phyloP scores from a whole-genome alignment of 805 yeast genomes.

The Cyberlindnera xylosilytica region DNA sequence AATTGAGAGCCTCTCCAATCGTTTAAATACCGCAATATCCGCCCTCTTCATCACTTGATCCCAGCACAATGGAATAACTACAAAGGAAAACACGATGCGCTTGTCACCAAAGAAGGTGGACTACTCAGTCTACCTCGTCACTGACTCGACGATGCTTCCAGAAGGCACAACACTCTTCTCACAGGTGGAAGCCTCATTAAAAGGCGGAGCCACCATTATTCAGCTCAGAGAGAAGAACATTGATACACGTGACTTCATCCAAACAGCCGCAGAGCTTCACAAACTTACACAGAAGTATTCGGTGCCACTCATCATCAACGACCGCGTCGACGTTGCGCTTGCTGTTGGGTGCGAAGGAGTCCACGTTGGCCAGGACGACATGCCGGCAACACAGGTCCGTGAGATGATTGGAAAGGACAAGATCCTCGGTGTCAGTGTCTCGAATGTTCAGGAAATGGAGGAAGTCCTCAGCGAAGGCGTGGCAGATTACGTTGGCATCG shows the following conservation, averaged over 20 bases:
- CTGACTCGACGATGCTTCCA: conserved; percentile 76
- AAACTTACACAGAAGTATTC: conserved; percentile 52
- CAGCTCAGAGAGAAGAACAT: conserved; percentile 79
- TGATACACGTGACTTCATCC: conserved; percentile 65
- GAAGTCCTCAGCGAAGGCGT: conserved; percentile 41
- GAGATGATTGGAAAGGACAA: conserved; percentile 66
- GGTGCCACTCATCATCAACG: conserved; percentile 82
- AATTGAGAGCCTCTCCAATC: too few species aligned
- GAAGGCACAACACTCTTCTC: conserved; percentile 47
- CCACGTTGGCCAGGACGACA: conserved; percentile 91
- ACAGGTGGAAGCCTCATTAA: conserved; percentile 62
- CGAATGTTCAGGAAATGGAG: conserved; percentile 52
- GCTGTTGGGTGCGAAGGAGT: conserved; percentile 90
- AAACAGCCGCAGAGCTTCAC: conserved; percentile 58
- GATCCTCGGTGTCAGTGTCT: conserved; percentile 77
- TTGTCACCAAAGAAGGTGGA: conserved; percentile 28
- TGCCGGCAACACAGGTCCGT: conserved; percentile 55
- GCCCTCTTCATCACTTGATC: too few species aligned
- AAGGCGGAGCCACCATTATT: conserved; percentile 74
- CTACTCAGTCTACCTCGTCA: conserved; percentile 71
- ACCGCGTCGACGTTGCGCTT: conserved; percentile 82
- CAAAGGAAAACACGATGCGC: neutral
- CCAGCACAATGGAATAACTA: neutral
- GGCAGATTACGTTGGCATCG: conserved; percentile 82
- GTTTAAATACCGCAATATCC: too few species aligned